Percentiles rank a stretch among this genome's conserved stretches.
These are phyloP conservation scores for Pulveroboletus frians DNA, from an alignment of 768 basidiomycete genomes.

Conservation along the genomic window DNA sequence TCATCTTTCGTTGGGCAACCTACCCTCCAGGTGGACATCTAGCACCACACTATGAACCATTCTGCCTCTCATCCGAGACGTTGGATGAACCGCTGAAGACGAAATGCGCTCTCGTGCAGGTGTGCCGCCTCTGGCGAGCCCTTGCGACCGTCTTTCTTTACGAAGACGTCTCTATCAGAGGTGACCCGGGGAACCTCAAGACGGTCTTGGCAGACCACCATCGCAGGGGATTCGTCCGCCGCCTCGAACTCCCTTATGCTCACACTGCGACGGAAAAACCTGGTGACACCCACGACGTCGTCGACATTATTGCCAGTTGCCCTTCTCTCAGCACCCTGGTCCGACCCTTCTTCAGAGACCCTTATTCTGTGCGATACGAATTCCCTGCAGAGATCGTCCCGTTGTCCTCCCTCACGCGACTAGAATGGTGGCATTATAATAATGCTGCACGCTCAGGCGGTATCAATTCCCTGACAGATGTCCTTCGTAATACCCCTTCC, in stretches of 20 bases:
- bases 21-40: constrained; percentile 24
- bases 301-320: constrained; percentile 48
- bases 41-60: constrained; percentile 41
- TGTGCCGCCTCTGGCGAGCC: constrained; percentile 54
- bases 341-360: constrained; percentile 35
- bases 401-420: constrained; percentile 48
- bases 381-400: constrained; percentile 45
- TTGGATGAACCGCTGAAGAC: constrained; percentile 31
- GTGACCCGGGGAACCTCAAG: constrained; percentile 29
- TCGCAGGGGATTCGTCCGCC: constrained; percentile 39
- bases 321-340: constrained; percentile 50
- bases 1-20: constrained; percentile 45
- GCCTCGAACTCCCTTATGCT: constrained; percentile 54
- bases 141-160: constrained; percentile 47
- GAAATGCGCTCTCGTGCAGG: constrained; percentile 42
- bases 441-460: constrained; percentile 58
- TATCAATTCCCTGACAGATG: constrained; percentile 53
- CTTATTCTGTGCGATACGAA: constrained; percentile 41
- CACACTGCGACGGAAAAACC: constrained; percentile 40
- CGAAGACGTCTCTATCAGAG: constrained; percentile 45
- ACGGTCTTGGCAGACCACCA: constrained; percentile 23
- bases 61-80: constrained; percentile 34
- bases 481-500: constrained; percentile 50
- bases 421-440: constrained; percentile 65
- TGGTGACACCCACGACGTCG: constrained; percentile 30